Base-by-base conservation (phyloP, 2,329 filamentous ascomycete genomes). In the Alternaria viburni region DNA sequence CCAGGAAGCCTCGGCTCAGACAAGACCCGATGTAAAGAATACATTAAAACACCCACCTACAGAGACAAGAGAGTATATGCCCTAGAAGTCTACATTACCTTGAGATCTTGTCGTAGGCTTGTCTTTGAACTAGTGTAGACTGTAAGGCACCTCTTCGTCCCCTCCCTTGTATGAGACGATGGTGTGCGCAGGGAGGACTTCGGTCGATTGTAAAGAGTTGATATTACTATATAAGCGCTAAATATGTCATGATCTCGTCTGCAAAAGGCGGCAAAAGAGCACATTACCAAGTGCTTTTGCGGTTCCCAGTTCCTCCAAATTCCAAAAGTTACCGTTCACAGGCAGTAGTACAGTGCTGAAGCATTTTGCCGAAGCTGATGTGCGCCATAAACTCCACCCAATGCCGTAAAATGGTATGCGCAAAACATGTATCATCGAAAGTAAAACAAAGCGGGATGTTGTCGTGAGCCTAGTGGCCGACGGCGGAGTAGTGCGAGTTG, bases 401-500 rank as follows among this genome's bases (percentile, higher is more conserved):
- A 63, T 66, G 67, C 67, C 32, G 21, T 55, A n/a, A 26, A 55
- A 43, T 23, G 21, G 44, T 61, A 21, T 59, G 51, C 61, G 54
- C 52, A 62, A 50, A 59, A 68, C 43, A 25, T 17, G 30, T 25
- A 49, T 60, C 61, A 15, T 59, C 12, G 21, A 19, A 12, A 44
- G 46, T 45, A 45, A 60, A 49, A 54, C n/a, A 32, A 57, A n/a
- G 59, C 50, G 17, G 13, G 49, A 58, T 7, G 6, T 19, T 12
- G 11, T n/a, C 7, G 25, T 17, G 21, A 46, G 47, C 23, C 70
- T 57, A 79, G n/a, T 78, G 73, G 10, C 75, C 76, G 4, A 75
- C 67, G 13, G 71, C 73, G 15, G 77, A 79, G 61, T 79, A 79
- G 59, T 79, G 77, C 32, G 77, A 79, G 28, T 73, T 71, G 45